Evolutionary conservation across 148 eudicot species (phyloP).

Genomic region (Rhododendron mucronatum): DNA sequence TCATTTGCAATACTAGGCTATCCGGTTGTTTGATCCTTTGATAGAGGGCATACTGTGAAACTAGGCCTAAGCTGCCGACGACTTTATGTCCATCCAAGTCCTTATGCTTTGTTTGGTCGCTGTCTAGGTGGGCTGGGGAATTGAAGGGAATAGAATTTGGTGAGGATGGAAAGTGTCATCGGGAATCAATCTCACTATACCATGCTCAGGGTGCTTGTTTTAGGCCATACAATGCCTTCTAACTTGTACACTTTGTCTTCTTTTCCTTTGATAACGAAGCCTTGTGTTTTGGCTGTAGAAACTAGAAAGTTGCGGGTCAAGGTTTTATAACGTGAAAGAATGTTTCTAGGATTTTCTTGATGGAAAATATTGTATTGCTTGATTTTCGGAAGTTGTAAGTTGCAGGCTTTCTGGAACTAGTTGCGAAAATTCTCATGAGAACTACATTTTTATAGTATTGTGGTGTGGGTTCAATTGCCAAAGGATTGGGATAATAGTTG

Average conservation of each 20-base stretch:
- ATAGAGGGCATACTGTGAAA: neutral
- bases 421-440: neutral
- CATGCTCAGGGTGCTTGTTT: neutral
- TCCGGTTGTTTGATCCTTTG: neutral
- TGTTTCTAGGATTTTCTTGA: neutral
- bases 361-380: neutral
- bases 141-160: neutral
- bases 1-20: neutral
- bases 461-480: neutral
- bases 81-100: neutral
- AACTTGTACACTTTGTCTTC: neutral
- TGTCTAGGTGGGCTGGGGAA: conserved; percentile 1
- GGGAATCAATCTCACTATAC: neutral
- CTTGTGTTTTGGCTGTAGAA: neutral
- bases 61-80: neutral
- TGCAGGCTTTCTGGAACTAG: neutral
- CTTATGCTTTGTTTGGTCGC: neutral
- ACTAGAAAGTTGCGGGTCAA: neutral
- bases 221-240: neutral
- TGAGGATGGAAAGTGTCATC: neutral
- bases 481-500: neutral
- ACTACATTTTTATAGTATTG: neutral
- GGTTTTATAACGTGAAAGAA: neutral
- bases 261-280: neutral
- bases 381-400: neutral